A percentile compares a stretch with the other conserved stretches of the same genome.
Evolutionary conservation across 2,329 filamentous ascomycete genomes (phyloP).

Genomic region (Fusarium sp.): DNA sequence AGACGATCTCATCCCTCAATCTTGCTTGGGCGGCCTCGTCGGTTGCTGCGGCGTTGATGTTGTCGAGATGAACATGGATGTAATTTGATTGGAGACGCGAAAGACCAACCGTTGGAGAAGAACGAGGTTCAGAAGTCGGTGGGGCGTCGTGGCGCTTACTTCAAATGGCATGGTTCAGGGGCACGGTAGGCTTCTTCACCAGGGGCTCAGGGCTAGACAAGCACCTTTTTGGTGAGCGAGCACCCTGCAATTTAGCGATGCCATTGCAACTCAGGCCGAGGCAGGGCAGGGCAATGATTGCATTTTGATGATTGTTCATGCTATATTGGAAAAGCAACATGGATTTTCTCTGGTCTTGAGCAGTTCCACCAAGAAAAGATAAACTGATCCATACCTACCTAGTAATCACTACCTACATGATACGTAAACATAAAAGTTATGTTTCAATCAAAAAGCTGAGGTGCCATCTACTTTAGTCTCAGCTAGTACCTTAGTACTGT

Average conservation of each 20-base stretch:
- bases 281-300: not conserved
- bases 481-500: not conserved
- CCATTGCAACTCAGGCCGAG: not conserved
- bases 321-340: constrained; percentile 6
- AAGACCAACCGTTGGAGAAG: constrained; percentile 34
- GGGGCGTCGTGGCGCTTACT: constrained; percentile 34
- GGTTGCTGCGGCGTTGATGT: constrained; percentile 30
- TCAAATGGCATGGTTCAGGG: constrained; percentile 39
- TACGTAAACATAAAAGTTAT: constrained; percentile 11
- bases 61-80: constrained; percentile 25
- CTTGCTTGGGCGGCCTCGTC: constrained; percentile 21
- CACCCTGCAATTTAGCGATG: constrained; percentile 37
- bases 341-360: not conserved
- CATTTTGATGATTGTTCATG: constrained; percentile 21
- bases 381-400: not conserved
- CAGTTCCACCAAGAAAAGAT: not conserved
- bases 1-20: constrained; percentile 14
- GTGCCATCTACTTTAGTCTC: not conserved
- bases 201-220: constrained; percentile 26
- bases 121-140: constrained; percentile 29
- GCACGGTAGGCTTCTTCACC: constrained; percentile 3
- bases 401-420: not conserved
- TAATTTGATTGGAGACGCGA: constrained; percentile 28
- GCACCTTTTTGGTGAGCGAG: constrained; percentile 14
- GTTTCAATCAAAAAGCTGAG: constrained; percentile 3